phyloP scores from a whole-genome alignment of 2,329 filamentous ascomycete species.

The Calycina marina region DNA sequence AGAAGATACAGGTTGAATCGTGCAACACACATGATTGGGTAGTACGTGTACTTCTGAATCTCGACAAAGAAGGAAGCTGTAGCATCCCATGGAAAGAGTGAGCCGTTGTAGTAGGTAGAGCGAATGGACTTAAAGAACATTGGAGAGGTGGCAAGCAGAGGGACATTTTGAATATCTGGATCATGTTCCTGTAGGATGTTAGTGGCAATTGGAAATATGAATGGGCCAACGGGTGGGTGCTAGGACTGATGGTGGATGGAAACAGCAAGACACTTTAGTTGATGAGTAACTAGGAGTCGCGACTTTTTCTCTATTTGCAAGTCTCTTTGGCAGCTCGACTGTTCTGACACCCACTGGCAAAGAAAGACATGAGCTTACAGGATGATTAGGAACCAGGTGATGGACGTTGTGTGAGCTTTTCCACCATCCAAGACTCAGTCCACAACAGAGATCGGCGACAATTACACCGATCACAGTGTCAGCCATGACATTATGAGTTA shows the following conservation, averaged over 20 bases:
- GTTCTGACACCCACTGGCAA: too few relatives aligned
- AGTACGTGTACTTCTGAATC: conserved; percentile 53
- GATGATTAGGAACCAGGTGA: conserved; percentile 50
- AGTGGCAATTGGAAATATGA: neutral
- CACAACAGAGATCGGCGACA: conserved; percentile 50
- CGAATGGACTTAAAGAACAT: conserved; percentile 48
- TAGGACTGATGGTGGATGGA: neutral
- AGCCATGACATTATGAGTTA: conserved; percentile 40
- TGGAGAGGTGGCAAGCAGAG: conserved; percentile 52
- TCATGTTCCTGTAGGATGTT: conserved; percentile 27
- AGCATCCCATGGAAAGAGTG: conserved; percentile 45
- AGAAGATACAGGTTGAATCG: conserved; percentile 61
- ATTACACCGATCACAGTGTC: conserved; percentile 49
- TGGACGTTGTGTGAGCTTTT: conserved; percentile 56
- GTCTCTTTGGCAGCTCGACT: too few relatives aligned
- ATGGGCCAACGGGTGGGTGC: neutral
- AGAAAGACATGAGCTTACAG: conserved; percentile 19
- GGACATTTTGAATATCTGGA: conserved; percentile 50
- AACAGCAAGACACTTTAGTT: neutral
- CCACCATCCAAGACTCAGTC: conserved; percentile 54
- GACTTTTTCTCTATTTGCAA: too few relatives aligned
- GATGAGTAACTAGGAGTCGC: neutral
- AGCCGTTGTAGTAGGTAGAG: conserved; percentile 51
- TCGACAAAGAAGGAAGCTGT: conserved; percentile 42
- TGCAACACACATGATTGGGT: conserved; percentile 50